Percentiles rank a stretch among this genome's conserved stretches.
phyloP scores from a whole-genome alignment of 1,284 basidiomycete genomes.

The Papiliotrema laurentii region DNA sequence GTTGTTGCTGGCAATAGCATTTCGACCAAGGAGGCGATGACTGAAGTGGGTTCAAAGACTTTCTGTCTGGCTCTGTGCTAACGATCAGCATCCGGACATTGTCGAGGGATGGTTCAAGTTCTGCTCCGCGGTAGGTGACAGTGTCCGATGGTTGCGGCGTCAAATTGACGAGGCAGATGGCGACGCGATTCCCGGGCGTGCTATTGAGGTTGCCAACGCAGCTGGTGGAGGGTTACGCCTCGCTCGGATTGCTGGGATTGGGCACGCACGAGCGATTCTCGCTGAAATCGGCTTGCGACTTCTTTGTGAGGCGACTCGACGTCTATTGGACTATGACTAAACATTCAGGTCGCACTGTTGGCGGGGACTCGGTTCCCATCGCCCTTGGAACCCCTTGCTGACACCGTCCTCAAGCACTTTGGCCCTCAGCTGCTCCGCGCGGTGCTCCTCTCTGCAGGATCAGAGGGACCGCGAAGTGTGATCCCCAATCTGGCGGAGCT shows the following conservation, averaged over 20 bases:
- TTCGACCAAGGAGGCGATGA: conserved; percentile 61
- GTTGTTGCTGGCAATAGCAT: conserved; percentile 60
- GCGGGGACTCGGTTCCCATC: conserved; percentile 44
- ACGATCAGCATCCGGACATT: conserved; percentile 65
- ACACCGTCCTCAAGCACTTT: conserved; percentile 56
- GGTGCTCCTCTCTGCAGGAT: conserved; percentile 69
- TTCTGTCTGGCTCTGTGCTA: not conserved
- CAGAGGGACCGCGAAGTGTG: conserved; percentile 73
- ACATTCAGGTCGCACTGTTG: conserved; percentile 38
- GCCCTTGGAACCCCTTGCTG: conserved; percentile 35
- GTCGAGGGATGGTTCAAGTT: conserved; percentile 82
- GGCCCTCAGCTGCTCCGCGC: conserved; percentile 67
- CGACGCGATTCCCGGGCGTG: conserved; percentile 64
- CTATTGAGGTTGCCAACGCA: conserved; percentile 66
- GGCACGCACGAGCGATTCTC: conserved; percentile 81
- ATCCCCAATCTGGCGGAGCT: conserved; percentile 77
- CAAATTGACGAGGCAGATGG: conserved; percentile 53
- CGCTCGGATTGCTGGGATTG: conserved; percentile 65
- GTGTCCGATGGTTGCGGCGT: not conserved
- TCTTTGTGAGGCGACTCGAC: conserved; percentile 58
- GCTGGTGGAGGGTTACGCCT: conserved; percentile 65
- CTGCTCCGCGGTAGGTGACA: conserved; percentile 46
- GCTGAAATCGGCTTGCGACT: conserved; percentile 71
- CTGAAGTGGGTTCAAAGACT: conserved; percentile 54
- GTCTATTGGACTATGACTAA: not conserved